phyloP scores from a whole-genome alignment of 768 basidiomycete species.

The Crepidotus variabilis region DNA sequence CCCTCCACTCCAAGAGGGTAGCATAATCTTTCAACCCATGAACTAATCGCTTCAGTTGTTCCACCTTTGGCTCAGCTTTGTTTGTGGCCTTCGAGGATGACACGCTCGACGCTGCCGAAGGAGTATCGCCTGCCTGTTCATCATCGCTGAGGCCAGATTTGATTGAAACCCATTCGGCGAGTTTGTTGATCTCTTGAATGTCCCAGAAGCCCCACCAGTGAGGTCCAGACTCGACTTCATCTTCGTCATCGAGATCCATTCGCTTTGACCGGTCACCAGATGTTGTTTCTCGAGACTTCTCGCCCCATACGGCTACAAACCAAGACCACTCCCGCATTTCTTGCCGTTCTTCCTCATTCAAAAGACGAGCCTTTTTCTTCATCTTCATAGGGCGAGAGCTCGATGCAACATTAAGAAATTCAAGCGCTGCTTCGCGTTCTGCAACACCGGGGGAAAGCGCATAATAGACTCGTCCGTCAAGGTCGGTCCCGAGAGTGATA shows the following conservation, averaged over 20 bases:
- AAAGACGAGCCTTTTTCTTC: conserved; percentile 36
- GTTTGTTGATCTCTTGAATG: conserved; percentile 56
- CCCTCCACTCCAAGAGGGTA: conserved; percentile 56
- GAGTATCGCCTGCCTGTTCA: conserved; percentile 7
- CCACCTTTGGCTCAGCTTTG: conserved; percentile 6
- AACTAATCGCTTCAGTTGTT: conserved; percentile 41
- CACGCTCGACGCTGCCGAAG: conserved; percentile 10
- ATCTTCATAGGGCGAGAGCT: conserved; percentile 31
- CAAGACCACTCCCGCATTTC: conserved; percentile 64
- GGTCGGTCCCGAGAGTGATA: conserved; percentile 61
- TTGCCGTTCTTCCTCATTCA: conserved; percentile 46
- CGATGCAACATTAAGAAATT: conserved; percentile 31
- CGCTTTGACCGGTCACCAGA: conserved; percentile 2
- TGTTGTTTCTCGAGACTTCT: conserved; percentile 31
- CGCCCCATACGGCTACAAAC: conserved; percentile 77
- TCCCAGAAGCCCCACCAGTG: conserved; percentile 80
- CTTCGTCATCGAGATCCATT: conserved; percentile 12
- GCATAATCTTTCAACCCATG: conserved; percentile 58
- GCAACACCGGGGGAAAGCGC: conserved; percentile 54
- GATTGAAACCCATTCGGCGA: conserved; percentile 62
- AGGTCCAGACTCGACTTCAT: conserved; percentile 37
- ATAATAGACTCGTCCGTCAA: conserved; percentile 66
- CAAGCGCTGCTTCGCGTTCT: conserved; percentile 52
- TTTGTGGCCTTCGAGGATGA: conserved; percentile 8
- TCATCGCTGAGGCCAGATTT: conserved; percentile 40